phyloP scores from a whole-genome alignment of 306 rosid genomes.

The Medicago lupulina region DNA sequence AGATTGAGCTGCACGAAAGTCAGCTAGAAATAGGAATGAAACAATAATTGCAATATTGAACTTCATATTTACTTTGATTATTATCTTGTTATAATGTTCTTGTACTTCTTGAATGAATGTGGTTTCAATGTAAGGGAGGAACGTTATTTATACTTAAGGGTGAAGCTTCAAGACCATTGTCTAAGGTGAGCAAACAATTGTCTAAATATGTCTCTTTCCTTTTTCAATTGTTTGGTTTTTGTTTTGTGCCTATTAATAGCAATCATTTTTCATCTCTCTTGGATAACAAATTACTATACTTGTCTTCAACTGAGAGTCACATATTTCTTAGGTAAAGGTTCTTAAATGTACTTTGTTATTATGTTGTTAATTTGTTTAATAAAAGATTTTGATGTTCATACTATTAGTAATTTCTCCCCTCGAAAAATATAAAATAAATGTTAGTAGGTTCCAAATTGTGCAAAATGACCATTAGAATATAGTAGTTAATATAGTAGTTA shows the following conservation, averaged over 20 bases:
- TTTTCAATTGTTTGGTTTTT: background rate
- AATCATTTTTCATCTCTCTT: background rate
- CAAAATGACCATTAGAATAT: background rate
- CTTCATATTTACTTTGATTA: constrained; percentile 24
- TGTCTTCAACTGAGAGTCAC: background rate
- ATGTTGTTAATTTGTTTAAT: background rate
- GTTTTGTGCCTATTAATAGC: background rate
- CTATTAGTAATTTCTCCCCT: too few species aligned
- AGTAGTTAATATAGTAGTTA: too few species aligned
- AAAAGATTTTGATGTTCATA: background rate
- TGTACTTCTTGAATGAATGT: background rate
- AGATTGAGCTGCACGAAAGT: background rate
- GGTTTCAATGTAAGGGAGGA: background rate
- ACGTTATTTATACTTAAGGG: background rate
- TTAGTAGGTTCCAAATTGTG: background rate
- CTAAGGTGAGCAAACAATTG: too few species aligned
- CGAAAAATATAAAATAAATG: background rate
- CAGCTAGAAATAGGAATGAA: background rate
- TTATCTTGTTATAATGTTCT: background rate
- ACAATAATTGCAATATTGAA: background rate
- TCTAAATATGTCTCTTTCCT: background rate
- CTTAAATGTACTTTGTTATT: background rate
- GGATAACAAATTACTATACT: background rate
- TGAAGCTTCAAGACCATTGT: background rate
- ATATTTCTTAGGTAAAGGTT: background rate